Evolutionary conservation across 192 early-diverging fungal species (phyloP).

Genomic region (Rhizophagus sp.): DNA sequence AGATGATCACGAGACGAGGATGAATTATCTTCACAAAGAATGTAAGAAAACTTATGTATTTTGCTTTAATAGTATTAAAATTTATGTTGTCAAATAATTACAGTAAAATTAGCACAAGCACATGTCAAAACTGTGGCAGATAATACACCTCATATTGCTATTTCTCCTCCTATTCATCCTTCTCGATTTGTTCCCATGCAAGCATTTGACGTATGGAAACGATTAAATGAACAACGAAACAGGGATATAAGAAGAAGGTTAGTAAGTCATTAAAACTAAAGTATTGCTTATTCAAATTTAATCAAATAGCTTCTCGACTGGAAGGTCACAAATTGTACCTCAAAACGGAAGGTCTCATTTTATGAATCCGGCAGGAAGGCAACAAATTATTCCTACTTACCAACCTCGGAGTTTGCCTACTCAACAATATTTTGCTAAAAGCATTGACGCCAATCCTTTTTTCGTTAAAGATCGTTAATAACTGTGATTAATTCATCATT

Average conservation of each 20-base stretch:
- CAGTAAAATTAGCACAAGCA: constrained; percentile 16
- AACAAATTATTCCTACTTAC: neutral
- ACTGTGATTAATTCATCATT: too few species aligned
- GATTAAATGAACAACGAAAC: constrained; percentile 1
- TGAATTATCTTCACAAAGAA: neutral
- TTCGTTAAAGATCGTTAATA: neutral
- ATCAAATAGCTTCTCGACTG: neutral
- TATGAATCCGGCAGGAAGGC: neutral
- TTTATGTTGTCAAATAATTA: neutral
- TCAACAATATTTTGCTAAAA: neutral
- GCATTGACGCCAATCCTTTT: neutral
- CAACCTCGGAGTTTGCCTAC: neutral
- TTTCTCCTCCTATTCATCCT: neutral
- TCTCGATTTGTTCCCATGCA: neutral
- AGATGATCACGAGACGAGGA: neutral
- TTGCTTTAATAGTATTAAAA: neutral
- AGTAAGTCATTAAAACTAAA: neutral
- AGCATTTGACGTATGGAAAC: constrained; percentile 8
- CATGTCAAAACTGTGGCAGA: neutral
- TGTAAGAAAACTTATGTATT: neutral
- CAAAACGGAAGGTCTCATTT: neutral
- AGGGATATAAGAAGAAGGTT: constrained; percentile 1
- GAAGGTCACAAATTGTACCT: neutral
- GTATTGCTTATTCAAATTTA: neutral
- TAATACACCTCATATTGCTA: neutral